phyloP scores from a whole-genome alignment of 2,329 filamentous ascomycete species.

The Fusarium xylarioides region DNA sequence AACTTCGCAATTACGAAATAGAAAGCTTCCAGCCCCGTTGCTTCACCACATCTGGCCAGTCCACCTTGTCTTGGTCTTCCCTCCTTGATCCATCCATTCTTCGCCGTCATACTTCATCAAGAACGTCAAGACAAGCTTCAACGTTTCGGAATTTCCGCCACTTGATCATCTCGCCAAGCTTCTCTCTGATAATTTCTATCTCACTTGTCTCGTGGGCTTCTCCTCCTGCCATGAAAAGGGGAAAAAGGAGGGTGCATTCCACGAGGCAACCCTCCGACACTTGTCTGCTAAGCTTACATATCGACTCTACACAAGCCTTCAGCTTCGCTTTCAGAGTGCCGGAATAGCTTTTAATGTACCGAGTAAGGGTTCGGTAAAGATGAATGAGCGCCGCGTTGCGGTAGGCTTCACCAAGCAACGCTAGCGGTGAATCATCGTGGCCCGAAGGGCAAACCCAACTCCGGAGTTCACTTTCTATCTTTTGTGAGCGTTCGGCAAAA shows the following conservation, averaged over 20 bases:
- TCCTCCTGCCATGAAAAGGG: not conserved
- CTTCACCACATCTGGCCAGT: not conserved
- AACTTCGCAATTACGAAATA: not conserved
- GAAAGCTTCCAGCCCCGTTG: not conserved
- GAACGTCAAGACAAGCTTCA: not conserved
- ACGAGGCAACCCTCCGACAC: not conserved
- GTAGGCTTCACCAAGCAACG: not conserved
- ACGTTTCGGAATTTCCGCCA: not conserved
- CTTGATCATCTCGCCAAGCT: not conserved
- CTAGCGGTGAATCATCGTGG: not conserved
- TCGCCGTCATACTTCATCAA: not conserved
- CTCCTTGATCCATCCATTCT: not conserved
- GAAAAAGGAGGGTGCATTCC: not conserved
- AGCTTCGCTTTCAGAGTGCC: not conserved
- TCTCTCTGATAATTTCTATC: not conserved
- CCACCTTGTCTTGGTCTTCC: not conserved
- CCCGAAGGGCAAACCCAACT: not conserved
- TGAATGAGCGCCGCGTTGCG: not conserved
- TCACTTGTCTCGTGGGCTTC: not conserved
- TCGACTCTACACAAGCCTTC: not conserved
- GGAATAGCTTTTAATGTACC: not conserved
- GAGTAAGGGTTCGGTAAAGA: not conserved
- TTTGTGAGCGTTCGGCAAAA: not conserved
- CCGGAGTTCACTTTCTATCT: not conserved
- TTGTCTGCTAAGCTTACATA: not conserved